Evolutionary conservation across 352 stramenopile species (phyloP).

Genomic region (Phytophthora fragariaefolia): DNA sequence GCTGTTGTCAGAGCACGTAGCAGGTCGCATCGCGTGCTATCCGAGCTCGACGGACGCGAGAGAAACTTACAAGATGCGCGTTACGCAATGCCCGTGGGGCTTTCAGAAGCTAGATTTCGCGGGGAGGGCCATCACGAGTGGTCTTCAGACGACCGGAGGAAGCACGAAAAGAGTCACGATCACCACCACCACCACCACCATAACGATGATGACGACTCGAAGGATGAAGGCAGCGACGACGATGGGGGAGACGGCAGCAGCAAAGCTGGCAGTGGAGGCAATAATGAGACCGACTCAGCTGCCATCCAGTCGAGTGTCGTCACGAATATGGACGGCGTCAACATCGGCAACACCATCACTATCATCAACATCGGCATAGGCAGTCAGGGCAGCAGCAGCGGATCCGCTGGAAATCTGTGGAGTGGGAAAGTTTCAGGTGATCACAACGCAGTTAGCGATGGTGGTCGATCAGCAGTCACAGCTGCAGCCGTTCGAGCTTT

Average conservation of each 20-base stretch:
- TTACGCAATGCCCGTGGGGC: neutral
- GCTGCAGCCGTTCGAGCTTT: slow-evolving; percentile 26
- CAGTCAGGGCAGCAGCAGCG: slow-evolving; percentile 7
- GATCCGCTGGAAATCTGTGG: neutral
- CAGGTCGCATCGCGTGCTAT: neutral
- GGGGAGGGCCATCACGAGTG: neutral
- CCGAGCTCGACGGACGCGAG: neutral
- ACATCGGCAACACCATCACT: slow-evolving; percentile 50
- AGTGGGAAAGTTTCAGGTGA: neutral
- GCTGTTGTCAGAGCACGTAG: neutral
- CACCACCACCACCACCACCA: neutral
- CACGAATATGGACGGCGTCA: slow-evolving; percentile 38
- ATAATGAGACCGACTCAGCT: slow-evolving; percentile 9
- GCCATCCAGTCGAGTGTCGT: slow-evolving; percentile 38
- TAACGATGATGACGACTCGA: neutral
- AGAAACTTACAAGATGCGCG: slow-evolving; percentile 1
- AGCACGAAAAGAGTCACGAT: neutral
- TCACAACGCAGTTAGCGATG: neutral
- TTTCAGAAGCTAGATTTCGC: neutral
- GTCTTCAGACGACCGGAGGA: neutral
- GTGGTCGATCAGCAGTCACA: slow-evolving; percentile 26
- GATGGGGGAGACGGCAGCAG: slow-evolving; percentile 12
- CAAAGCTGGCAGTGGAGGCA: slow-evolving; percentile 10
- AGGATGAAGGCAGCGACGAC: slow-evolving; percentile 13
- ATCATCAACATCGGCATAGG: slow-evolving; percentile 43